phyloP scores from a whole-genome alignment of 2,329 filamentous ascomycete genomes.

The Lecanicillium sp. region DNA sequence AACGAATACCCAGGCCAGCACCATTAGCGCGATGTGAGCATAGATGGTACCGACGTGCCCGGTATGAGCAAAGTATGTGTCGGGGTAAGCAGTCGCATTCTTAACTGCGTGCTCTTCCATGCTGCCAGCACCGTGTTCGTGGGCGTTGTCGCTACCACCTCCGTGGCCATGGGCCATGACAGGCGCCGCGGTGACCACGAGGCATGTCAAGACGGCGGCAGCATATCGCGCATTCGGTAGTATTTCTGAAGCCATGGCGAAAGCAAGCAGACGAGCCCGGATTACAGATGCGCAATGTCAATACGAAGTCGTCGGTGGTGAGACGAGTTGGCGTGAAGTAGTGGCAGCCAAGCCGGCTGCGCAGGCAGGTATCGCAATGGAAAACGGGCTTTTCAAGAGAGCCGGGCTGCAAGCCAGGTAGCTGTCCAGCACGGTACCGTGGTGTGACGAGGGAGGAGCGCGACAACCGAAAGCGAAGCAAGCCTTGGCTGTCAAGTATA shows the following conservation, averaged over 20 bases:
- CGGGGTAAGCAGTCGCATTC: conserved; percentile 29
- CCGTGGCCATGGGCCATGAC: conserved; percentile 13
- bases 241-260: neutral
- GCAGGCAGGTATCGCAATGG: too few species aligned
- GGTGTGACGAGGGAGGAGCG: too few species aligned
- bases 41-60: conserved; percentile 54
- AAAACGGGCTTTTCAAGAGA: too few species aligned
- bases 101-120: conserved; percentile 13
- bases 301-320: neutral
- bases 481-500: too few species aligned
- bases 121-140: conserved; percentile 13
- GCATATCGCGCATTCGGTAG: too few species aligned
- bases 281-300: neutral
- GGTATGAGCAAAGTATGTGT: conserved; percentile 55
- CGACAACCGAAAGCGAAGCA: too few species aligned
- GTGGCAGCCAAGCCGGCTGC: too few species aligned
- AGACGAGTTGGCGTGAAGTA: too few species aligned
- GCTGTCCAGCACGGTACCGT: too few species aligned
- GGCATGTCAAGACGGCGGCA: conserved; percentile 3
- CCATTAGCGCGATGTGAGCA: conserved; percentile 65
- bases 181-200: conserved; percentile 14
- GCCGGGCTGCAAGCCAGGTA: too few species aligned
- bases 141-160: conserved; percentile 12
- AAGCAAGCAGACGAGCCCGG: neutral
- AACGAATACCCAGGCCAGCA: conserved; percentile 64